phyloP scores from a whole-genome alignment of 129 eudicot genomes.

The Flaveria robusta region DNA sequence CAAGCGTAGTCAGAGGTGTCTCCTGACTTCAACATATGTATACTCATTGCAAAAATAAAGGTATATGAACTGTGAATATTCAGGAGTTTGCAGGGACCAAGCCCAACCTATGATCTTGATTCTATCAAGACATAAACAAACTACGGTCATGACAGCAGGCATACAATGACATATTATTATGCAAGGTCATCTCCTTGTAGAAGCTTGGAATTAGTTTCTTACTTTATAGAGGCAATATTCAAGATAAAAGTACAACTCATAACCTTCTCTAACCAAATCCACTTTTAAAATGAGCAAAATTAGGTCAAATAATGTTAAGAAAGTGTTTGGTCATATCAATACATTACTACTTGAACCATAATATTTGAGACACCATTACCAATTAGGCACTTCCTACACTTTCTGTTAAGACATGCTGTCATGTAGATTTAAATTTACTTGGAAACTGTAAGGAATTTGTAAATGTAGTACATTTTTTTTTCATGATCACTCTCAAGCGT shows the following conservation, averaged over 20 bases:
- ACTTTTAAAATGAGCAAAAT: background rate
- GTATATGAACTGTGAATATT: background rate
- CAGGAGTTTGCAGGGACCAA: background rate
- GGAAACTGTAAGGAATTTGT: background rate
- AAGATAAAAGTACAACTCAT: background rate
- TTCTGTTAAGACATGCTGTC: background rate
- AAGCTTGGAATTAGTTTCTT: background rate
- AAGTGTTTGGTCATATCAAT: background rate
- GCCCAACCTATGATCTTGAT: background rate
- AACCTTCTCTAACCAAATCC: slow-evolving; percentile 13
- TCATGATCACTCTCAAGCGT: slow-evolving; percentile 4
- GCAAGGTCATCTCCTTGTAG: background rate
- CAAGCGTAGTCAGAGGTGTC: slow-evolving; percentile 11
- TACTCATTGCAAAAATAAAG: background rate
- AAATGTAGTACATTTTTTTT: background rate
- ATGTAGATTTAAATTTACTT: background rate
- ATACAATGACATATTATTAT: background rate
- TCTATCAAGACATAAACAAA: background rate
- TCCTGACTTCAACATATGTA: slow-evolving; percentile 9
- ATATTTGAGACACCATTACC: background rate
- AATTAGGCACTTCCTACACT: slow-evolving; percentile 14
- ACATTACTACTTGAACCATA: slow-evolving; percentile 3
- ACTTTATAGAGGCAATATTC: background rate
- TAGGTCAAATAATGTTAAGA: background rate
- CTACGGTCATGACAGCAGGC: background rate